Percentiles rank a stretch among this genome's conserved stretches.
These are phyloP conservation scores for Clitopilus passeckerianus DNA, from an alignment of 768 basidiomycete species.

Conservation along the genomic window DNA sequence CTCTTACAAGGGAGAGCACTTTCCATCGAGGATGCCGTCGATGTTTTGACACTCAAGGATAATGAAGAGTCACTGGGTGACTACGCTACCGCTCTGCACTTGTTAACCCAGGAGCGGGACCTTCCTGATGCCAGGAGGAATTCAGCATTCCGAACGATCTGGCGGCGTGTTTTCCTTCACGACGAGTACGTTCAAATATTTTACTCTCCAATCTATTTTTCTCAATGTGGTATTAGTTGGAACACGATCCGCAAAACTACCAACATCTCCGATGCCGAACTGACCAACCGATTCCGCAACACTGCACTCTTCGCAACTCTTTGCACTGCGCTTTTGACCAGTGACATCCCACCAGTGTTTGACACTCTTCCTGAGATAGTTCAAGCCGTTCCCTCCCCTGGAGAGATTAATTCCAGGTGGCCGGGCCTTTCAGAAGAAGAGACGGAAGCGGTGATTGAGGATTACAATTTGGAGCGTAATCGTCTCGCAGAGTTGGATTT, in stretches of 20 bases:
- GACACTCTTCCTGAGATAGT: slow-evolving; percentile 55
- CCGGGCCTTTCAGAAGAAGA: slow-evolving; percentile 67
- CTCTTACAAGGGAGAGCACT: slow-evolving; percentile 74
- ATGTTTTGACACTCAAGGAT: slow-evolving; percentile 83
- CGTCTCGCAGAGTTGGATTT: slow-evolving; percentile 52
- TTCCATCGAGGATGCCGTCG: slow-evolving; percentile 74
- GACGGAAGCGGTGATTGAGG: slow-evolving; percentile 50
- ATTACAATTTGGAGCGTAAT: slow-evolving; percentile 61
- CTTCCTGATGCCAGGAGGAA: slow-evolving; percentile 65
- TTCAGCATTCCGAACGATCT: slow-evolving; percentile 70
- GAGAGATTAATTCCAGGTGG: slow-evolving; percentile 68
- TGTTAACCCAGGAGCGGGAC: slow-evolving; percentile 54
- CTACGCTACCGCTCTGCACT: slow-evolving; percentile 62
- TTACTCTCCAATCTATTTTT: neutral
- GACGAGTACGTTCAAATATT: slow-evolving; percentile 64
- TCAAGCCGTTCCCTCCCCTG: slow-evolving; percentile 48
- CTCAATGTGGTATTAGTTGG: slow-evolving; percentile 52
- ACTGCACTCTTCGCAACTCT: slow-evolving; percentile 77
- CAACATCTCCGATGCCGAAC: slow-evolving; percentile 71
- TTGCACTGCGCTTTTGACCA: slow-evolving; percentile 36
- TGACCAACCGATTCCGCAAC: slow-evolving; percentile 62
- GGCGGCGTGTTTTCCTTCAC: slow-evolving; percentile 84
- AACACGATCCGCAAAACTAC: slow-evolving; percentile 65
- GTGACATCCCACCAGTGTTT: slow-evolving; percentile 38
- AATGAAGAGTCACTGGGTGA: slow-evolving; percentile 57